Conservation (phyloP, 371 early-diverging fungal genomes). For the Lichtheimia ramosa region DNA sequence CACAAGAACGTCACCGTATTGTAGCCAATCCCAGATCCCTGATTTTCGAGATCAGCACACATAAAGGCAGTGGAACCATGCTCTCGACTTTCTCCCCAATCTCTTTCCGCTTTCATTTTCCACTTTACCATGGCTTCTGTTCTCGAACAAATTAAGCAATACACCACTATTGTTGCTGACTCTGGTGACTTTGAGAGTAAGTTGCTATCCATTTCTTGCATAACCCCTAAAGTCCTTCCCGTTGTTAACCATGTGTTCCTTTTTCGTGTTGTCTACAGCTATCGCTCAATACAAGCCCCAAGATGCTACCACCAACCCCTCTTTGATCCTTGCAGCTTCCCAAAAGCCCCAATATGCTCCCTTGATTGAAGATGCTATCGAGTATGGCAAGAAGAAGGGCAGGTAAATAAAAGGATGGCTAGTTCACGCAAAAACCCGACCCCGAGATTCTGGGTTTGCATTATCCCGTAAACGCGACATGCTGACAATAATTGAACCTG, state of each 20-base stretch:
- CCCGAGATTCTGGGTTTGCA: too few relatives aligned
- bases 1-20: too few relatives aligned
- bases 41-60: too few relatives aligned
- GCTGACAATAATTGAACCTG: too few relatives aligned
- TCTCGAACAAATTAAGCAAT: constrained; percentile 81
- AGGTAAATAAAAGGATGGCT: constrained; percentile 24
- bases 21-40: background rate
- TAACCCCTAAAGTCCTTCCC: too few relatives aligned
- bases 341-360: constrained; percentile 87
- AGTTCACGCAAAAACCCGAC: too few relatives aligned
- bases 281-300: constrained; percentile 97
- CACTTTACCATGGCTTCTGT: constrained; percentile 32
- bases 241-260: too few relatives aligned
- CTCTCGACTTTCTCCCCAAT: too few relatives aligned
- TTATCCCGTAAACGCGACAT: too few relatives aligned
- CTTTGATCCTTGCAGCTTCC: constrained; percentile 93
- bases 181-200: constrained; percentile 97
- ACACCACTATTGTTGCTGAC: constrained; percentile 97
- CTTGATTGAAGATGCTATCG: constrained; percentile 89
- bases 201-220: constrained; percentile 10
- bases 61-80: too few relatives aligned
- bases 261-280: constrained; percentile 47
- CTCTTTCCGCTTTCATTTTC: too few relatives aligned
- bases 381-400: constrained; percentile 79
- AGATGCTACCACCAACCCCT: constrained; percentile 99